Evolutionary conservation across 805 yeast species (phyloP).

Genomic region (Ascoidea rubescens): DNA sequence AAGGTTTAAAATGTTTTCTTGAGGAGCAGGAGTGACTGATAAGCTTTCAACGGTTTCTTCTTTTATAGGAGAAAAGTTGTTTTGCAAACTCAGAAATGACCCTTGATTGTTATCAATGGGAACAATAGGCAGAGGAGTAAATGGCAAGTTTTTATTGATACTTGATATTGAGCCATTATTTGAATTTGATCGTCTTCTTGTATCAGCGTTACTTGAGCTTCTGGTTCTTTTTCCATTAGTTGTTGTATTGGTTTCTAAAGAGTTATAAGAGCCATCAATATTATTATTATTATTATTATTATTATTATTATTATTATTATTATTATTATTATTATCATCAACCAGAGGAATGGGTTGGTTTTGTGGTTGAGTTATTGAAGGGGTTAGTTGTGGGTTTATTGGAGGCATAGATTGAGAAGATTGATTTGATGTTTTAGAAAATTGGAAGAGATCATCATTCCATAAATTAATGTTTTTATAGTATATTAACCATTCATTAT

Average conservation of each 20-base stretch:
- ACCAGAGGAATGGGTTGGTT: background rate
- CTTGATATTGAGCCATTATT: background rate
- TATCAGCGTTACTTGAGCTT: background rate
- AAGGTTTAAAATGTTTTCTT: background rate
- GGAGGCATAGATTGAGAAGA: background rate
- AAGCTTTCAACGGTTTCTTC: background rate
- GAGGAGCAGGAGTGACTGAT: background rate
- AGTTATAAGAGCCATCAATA: background rate
- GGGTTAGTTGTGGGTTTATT: too few relatives aligned
- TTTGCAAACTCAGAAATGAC: background rate
- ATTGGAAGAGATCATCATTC: slow-evolving; percentile 5
- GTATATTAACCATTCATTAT: slow-evolving; percentile 10
- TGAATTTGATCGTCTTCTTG: background rate
- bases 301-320: background rate
- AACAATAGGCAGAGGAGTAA: background rate
- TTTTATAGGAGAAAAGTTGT: background rate
- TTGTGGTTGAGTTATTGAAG: background rate
- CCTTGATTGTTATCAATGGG: background rate
- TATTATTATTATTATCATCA: background rate
- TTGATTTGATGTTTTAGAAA: slow-evolving; percentile 1
- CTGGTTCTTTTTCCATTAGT: background rate
- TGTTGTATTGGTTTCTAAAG: background rate
- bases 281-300: too few relatives aligned
- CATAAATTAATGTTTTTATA: slow-evolving; percentile 7
- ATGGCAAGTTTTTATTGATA: background rate